Conservation (phyloP, 2,329 filamentous ascomycete species). For the Diaporthe sp. region DNA sequence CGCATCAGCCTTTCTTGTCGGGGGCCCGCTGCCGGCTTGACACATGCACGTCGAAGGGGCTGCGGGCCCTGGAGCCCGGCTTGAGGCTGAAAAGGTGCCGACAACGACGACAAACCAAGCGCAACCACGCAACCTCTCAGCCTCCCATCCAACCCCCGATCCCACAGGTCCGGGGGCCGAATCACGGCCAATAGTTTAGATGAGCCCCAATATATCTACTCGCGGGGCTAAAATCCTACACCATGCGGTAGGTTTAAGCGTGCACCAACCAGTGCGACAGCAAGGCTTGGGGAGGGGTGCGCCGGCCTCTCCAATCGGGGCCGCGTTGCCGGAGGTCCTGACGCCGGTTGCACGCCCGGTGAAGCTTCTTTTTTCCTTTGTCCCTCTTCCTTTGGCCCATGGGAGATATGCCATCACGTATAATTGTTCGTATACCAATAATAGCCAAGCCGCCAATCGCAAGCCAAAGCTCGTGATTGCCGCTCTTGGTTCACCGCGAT, state of each 20-base stretch:
- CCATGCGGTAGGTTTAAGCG: conserved; percentile 8
- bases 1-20: too few relatives aligned
- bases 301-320: conserved; percentile 10
- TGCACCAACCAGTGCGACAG: conserved; percentile 7
- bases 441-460: conserved; percentile 5
- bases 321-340: conserved; percentile 12
- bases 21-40: conserved; percentile 22
- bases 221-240: conserved; percentile 18
- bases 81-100: conserved; percentile 23
- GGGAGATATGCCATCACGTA: neutral
- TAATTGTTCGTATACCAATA: neutral
- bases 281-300: neutral
- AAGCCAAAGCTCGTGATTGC: neutral
- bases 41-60: conserved; percentile 14
- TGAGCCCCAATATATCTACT: conserved; percentile 6
- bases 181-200: neutral
- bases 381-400: neutral
- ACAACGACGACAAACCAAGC: neutral
- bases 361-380: conserved; percentile 5
- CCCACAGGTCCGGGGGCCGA: neutral
- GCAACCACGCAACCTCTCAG: neutral
- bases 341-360: neutral
- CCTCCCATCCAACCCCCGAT: neutral
- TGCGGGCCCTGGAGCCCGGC: neutral
- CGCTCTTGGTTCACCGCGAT: neutral